Evolutionary conservation across 371 early-diverging fungal genomes (phyloP).

Genomic region (Rozella allomycis): DNA sequence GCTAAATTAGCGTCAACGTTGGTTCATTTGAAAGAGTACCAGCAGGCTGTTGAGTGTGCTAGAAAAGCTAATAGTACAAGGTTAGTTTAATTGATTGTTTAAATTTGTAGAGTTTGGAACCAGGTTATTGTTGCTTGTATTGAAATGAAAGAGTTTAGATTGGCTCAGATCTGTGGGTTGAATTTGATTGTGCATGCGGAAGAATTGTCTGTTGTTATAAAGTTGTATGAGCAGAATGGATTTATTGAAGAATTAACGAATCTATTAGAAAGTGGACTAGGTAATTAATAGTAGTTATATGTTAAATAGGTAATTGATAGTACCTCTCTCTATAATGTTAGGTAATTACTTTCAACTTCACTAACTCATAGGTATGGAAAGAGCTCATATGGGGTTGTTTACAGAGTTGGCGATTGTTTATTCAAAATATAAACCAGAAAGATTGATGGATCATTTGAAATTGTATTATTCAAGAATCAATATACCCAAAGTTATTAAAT

Average conservation of each 20-base stretch:
- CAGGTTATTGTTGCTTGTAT: constrained; percentile 89
- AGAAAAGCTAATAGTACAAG: constrained; percentile 87
- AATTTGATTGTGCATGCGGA: constrained; percentile 88
- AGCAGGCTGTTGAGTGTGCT: constrained; percentile 88
- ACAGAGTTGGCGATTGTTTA: constrained; percentile 89
- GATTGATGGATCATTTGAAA: constrained; percentile 85
- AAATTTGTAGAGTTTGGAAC: constrained; percentile 60
- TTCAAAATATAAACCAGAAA: constrained; percentile 76
- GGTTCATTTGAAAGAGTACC: constrained; percentile 79
- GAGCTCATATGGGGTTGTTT: constrained; percentile 98
- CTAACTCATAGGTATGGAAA: too few species aligned
- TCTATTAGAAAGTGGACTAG: constrained; percentile 73
- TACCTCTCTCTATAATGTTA: too few species aligned
- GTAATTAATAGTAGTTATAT: too few species aligned
- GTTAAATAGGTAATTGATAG: too few species aligned
- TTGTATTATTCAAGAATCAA: constrained; percentile 87
- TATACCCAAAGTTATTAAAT: constrained; percentile 89
- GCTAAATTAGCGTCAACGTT: constrained; percentile 81
- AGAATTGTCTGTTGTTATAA: constrained; percentile 56
- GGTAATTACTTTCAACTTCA: too few species aligned
- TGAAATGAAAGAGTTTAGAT: constrained; percentile 68
- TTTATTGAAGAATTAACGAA: constrained; percentile 69
- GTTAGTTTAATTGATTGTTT: constrained; percentile 3
- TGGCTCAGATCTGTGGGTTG: constrained; percentile 92
- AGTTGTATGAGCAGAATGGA: constrained; percentile 65